phyloP scores from a whole-genome alignment of 2,329 filamentous ascomycete species.

The Aspergillus fijiensis region DNA sequence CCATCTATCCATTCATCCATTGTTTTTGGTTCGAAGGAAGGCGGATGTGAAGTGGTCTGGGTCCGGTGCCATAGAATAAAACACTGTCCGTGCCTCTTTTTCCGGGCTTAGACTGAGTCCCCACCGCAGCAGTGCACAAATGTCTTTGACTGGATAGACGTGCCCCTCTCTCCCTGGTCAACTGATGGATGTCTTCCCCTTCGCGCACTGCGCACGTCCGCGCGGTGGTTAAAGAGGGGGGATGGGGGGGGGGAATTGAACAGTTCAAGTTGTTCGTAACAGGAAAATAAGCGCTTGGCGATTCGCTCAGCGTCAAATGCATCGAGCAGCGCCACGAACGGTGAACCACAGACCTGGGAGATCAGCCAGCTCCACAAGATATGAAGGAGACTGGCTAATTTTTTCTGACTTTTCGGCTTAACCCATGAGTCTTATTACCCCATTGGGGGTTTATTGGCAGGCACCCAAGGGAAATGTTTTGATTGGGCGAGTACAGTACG shows the following conservation, averaged over 20 bases:
- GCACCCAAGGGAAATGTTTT: not conserved
- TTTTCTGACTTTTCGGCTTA: slow-evolving; percentile 1
- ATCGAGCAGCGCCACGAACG: slow-evolving; percentile 13
- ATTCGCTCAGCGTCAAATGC: slow-evolving; percentile 10
- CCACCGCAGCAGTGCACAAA: not conserved
- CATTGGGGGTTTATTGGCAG: not conserved
- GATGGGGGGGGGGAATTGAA: not conserved
- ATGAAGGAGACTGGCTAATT: slow-evolving; percentile 3
- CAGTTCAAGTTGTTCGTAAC: not conserved
- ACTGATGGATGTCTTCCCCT: not conserved
- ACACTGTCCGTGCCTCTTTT: slow-evolving; percentile 3
- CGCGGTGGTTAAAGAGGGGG: not conserved
- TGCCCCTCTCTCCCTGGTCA: not conserved
- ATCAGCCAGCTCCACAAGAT: not conserved
- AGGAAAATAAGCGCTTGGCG: slow-evolving; percentile 5
- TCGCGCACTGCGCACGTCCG: not conserved
- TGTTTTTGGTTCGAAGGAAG: not conserved
- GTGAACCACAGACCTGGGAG: slow-evolving; percentile 20
- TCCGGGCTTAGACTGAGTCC: not conserved
- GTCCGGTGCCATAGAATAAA: slow-evolving; percentile 2
- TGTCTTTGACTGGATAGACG: not conserved
- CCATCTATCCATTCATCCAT: not conserved
- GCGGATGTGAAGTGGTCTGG: slow-evolving; percentile 2
- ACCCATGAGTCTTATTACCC: not conserved
- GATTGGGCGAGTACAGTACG: slow-evolving; percentile 4